These are phyloP conservation scores for Kwoniella sp. DNA, from an alignment of 768 basidiomycete genomes.

Conservation along the genomic window DNA sequence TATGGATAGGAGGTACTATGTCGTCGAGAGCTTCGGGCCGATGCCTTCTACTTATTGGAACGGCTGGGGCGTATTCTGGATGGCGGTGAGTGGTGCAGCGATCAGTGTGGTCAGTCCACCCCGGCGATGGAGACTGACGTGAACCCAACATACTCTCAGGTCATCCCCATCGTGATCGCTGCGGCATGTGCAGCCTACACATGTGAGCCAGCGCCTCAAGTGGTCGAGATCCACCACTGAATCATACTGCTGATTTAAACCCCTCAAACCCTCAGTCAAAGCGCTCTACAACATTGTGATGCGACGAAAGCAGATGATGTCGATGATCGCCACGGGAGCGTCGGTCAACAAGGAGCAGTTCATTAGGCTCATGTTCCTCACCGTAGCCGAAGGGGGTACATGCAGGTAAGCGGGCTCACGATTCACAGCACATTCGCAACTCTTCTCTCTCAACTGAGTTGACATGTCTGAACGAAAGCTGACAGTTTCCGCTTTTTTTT, in stretches of 20 bases:
- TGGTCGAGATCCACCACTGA: too few relatives aligned
- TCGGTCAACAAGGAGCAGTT: conserved; percentile 50
- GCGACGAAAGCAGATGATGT: conserved; percentile 46
- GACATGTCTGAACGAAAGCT: not conserved
- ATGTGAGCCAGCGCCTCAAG: conserved; percentile 34
- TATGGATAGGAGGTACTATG: conserved; percentile 47
- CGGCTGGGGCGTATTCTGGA: conserved; percentile 50
- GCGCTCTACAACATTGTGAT: conserved; percentile 50
- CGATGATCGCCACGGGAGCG: conserved; percentile 45
- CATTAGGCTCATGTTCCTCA: conserved; percentile 43
- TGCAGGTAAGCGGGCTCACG: conserved; percentile 35
- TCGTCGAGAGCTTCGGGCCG: conserved; percentile 47
- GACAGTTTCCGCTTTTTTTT: not conserved
- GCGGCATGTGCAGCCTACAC: conserved; percentile 40
- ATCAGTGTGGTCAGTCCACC: too few relatives aligned
- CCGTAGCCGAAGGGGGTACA: conserved; percentile 46
- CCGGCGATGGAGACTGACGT: too few relatives aligned
- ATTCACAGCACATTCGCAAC: not conserved
- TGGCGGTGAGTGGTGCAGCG: conserved; percentile 43
- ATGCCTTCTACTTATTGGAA: conserved; percentile 52
- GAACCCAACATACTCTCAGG: too few relatives aligned
- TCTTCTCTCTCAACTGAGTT: not conserved
- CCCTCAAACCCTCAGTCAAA: conserved; percentile 32
- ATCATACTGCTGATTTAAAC: not conserved
- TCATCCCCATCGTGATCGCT: conserved; percentile 41